These are phyloP conservation scores for Seiridium unicorne DNA, from an alignment of 2,329 filamentous ascomycete species.

Conservation along the genomic window DNA sequence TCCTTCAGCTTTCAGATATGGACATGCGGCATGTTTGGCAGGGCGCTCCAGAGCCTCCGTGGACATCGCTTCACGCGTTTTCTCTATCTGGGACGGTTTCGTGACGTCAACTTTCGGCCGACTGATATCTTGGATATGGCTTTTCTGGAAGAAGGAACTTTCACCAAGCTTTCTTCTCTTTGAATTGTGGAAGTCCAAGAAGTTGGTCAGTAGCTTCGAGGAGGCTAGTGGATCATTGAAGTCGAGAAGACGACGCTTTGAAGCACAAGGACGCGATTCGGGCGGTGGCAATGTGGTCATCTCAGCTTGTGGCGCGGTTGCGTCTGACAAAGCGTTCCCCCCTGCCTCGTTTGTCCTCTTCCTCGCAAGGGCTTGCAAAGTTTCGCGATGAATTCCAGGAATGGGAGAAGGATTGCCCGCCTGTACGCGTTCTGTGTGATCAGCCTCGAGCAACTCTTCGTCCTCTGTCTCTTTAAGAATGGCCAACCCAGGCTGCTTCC, in stretches of 20 bases:
- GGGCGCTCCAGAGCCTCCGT: too few relatives aligned
- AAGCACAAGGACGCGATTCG: neutral
- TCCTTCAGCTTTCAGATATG: constrained; percentile 9
- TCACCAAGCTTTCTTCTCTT: constrained; percentile 23
- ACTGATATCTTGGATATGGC: neutral
- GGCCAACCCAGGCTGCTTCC: constrained; percentile 26
- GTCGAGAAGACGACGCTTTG: constrained; percentile 16
- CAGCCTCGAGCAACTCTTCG: constrained; percentile 7
- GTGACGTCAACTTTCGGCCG: neutral
- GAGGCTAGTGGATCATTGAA: constrained; percentile 19
- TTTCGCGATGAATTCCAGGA: neutral
- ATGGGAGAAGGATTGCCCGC: neutral
- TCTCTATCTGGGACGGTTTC: neutral
- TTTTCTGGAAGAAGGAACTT: constrained; percentile 23
- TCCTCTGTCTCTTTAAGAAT: constrained; percentile 20
- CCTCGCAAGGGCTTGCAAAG: constrained; percentile 17
- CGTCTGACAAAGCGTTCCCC: neutral
- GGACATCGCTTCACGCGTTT: neutral
- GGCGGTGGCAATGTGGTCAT: constrained; percentile 7
- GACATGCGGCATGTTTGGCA: constrained; percentile 4
- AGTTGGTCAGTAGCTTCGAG: constrained; percentile 24
- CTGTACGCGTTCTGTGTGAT: neutral
- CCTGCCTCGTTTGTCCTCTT: constrained; percentile 21
- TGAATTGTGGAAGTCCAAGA: constrained; percentile 21
- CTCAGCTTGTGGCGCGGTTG: constrained; percentile 10